Conservation (phyloP, 768 basidiomycete species). For the Mycena vulgaris region DNA sequence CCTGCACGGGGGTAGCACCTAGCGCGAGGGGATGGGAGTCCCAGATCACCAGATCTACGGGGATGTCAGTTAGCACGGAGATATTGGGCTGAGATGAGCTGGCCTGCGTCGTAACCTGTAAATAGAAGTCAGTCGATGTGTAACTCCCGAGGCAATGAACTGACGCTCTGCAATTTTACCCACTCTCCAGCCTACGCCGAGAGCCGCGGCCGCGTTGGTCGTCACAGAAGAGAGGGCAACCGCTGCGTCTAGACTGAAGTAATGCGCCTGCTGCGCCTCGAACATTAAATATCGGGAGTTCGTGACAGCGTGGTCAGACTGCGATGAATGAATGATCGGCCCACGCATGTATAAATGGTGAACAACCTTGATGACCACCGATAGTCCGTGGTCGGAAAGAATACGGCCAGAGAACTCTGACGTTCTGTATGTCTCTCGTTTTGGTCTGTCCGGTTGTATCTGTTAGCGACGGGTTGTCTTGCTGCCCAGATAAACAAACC, state of each 20-base stretch:
- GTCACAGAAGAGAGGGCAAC: conserved; percentile 76
- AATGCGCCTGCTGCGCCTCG: conserved; percentile 78
- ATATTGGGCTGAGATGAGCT: not conserved
- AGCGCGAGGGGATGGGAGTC: conserved; percentile 83
- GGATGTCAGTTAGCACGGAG: not conserved
- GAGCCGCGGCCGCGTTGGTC: conserved; percentile 69
- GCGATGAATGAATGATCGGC: conserved; percentile 3
- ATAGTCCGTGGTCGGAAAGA: conserved; percentile 74
- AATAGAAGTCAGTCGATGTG: not conserved
- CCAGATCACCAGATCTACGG: conserved; percentile 70
- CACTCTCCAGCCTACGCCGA: conserved; percentile 76
- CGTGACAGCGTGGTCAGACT: conserved; percentile 70
- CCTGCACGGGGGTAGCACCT: conserved; percentile 85
- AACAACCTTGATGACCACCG: conserved; percentile 80
- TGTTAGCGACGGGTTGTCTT: not conserved
- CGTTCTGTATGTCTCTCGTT: conserved; percentile 73
- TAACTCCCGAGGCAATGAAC: not conserved
- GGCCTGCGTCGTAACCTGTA: not conserved
- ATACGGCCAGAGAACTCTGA: conserved; percentile 82
- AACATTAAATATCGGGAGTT: conserved; percentile 77
- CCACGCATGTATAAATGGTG: not conserved
- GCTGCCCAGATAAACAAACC: conserved; percentile 24
- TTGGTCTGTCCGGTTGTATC: conserved; percentile 33
- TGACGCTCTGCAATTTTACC: not conserved
- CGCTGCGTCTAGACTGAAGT: conserved; percentile 64